Evolutionary conservation across 208 protist genomes (phyloP), one percentile per base, ranked within the genome.

Genomic region (Wallacemonas rigidus): DNA sequence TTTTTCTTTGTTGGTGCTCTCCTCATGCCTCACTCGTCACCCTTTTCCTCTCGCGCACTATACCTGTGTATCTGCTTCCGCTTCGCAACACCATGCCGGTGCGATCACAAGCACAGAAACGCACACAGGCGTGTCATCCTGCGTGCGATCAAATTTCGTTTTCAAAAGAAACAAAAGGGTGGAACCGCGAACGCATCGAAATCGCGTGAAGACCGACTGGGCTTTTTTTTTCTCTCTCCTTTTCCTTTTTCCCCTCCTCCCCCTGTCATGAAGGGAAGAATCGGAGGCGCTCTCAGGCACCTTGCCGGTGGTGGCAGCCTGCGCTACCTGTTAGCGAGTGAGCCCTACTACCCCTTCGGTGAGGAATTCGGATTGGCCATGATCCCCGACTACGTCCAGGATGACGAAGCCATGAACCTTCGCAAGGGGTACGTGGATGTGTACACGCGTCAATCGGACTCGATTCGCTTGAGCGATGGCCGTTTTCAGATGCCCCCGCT

Each of bases 401-500:
- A 86, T 12, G 83, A 85, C 47, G 89, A 96, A 62, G 81, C 78
- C 47, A 74, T 81, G 47, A 67, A 81, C 17, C 78, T 96, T 63
- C 83, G 90, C 51, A 81, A 75, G 26, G 89, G 88, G 53, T 94
- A 94, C 78, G 92, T 94, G 0, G 86, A 96, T 67, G 81, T 96
- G 1, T 94, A 94, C 85, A 93, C 86, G 3, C 85, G 88, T 63
- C 64, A 81, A 54, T 94, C 88, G 26, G 86, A 88, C 69, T 88
- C 82, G 26, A 95, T 95, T 74, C 69, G 74, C 41, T 74, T 93
- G 26, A 95, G 85, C 69, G 92, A 96, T 69, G 92, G 92, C 12
- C 89, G 92, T 43, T 92, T 96, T 68, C 92, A 95, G 80, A 75
- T 96, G 60, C 92, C 92, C 35, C 89, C 92, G 45, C 76, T 96